Evolutionary conservation across 108 stramenopile species (phyloP).

Genomic region (Nitzschia palea): DNA sequence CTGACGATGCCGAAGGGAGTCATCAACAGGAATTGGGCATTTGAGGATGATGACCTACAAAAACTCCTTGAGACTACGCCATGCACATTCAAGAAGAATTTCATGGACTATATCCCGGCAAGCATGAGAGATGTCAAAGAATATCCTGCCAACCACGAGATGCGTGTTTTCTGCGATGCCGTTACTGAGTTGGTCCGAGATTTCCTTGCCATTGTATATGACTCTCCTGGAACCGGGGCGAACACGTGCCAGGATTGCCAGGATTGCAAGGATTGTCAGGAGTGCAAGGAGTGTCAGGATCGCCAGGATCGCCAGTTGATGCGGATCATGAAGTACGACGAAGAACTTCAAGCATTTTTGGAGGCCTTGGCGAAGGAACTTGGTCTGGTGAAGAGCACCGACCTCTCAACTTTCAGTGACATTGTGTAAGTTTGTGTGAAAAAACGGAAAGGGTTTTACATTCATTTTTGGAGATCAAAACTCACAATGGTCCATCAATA

Average conservation of each 20-base stretch:
- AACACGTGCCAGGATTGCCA: too few relatives aligned
- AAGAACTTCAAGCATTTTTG: constrained; percentile 2
- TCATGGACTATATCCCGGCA: background rate
- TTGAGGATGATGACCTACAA: constrained; percentile 10
- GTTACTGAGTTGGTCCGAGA: constrained; percentile 1
- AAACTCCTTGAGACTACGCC: background rate
- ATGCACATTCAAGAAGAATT: constrained; percentile 8
- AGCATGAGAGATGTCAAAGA: constrained; percentile 5
- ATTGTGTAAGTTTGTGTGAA: constrained; percentile 8
- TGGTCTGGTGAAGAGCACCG: background rate
- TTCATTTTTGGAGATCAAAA: background rate
- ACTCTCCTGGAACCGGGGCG: background rate
- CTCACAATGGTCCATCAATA: background rate
- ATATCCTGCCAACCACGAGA: constrained; percentile 10
- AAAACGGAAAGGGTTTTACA: too few relatives aligned
- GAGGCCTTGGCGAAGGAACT: background rate
- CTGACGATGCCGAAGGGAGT: constrained; percentile 1
- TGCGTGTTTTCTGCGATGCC: background rate
- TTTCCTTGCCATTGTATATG: background rate
- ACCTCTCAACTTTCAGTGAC: background rate
- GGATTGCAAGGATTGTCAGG: too few relatives aligned
- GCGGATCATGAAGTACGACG: background rate
- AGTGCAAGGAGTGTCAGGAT: too few relatives aligned
- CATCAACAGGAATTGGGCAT: constrained; percentile 8
- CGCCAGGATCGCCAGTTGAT: background rate